Evolutionary conservation across 495 filamentous ascomycete genomes (phyloP), one percentile per base, ranked within the genome.

Genomic region (Thermochaetoides thermophila): DNA sequence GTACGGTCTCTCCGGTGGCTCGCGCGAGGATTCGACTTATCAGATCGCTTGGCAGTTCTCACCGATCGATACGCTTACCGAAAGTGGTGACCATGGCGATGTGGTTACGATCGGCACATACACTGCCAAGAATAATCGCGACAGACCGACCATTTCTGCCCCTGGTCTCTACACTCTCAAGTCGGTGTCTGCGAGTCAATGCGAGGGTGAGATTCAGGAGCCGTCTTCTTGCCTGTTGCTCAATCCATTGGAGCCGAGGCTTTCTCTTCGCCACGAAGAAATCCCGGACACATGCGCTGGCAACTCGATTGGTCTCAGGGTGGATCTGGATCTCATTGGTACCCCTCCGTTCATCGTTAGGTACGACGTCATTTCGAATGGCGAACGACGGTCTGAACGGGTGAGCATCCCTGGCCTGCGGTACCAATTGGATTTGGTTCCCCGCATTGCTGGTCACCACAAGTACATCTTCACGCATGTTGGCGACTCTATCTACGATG

Each of bases 261-360:
- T 97, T 34, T 57, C 69, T 4, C 60, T 96, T 23, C 68, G 62
- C 26, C 56, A 74, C 2, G 78, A 92, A 43, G 77, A 83, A 43
- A 81, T 96, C 20, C 76, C 78, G 24, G 89, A 96, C 49, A 92
- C 87, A 44, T 97, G 89, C 55, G 87, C 85, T 24, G 81, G 84
- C 30, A 92, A 82, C 45, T 82, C 87, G 0, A 79, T 97, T 40
- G 89, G 89, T 15, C 64, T 96, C 23, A 67, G 76, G 8, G 82
- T 97, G 15, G 81, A 85, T 44, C 57, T 96, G 27, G 81, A 94
- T 40, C 56, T 97, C 26, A 75, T 82, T 15, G 89, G 89, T 20
- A 91, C 85, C 0, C 89, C 89, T 32, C 84, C 84, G 4, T 97
- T 96, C 58, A 57, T 62, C 6, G 61, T 97, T 16, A 56, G 59